Evolutionary conservation across 2,329 filamentous ascomycete species (phyloP).

Genomic region (Colletotrichum aenigma): DNA sequence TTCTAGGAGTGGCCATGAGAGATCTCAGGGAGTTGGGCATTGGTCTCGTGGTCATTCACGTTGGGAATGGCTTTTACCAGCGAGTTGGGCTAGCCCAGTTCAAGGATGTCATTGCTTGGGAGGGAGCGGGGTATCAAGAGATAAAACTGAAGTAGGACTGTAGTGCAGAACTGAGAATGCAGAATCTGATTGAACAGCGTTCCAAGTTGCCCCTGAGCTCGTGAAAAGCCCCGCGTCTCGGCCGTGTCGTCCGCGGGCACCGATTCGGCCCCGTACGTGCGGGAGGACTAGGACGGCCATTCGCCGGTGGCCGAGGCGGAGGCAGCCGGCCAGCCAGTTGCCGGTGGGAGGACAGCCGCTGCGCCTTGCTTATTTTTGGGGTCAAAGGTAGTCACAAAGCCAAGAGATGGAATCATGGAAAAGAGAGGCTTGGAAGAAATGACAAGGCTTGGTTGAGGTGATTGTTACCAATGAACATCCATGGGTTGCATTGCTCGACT

Average conservation of each 20-base stretch:
- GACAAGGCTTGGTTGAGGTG: neutral
- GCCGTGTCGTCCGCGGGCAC: neutral
- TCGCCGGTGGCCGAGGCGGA: neutral
- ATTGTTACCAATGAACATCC: neutral
- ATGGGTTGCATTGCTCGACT: neutral
- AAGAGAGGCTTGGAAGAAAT: neutral
- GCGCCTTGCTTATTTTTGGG: neutral
- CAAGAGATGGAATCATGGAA: neutral
- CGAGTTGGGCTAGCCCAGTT: neutral
- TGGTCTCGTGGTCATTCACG: neutral
- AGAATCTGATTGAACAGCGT: fast-evolving
- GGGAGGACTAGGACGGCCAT: neutral
- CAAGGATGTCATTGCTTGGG: neutral
- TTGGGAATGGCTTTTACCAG: neutral
- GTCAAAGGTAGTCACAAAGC: fast-evolving
- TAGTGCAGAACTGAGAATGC: neutral
- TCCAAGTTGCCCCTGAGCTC: neutral
- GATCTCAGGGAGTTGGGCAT: neutral
- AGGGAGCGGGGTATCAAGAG: neutral
- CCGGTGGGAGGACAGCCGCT: neutral
- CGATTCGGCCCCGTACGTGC: neutral
- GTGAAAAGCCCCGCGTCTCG: neutral
- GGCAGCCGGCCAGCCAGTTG: neutral
- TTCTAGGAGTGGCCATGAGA: neutral
- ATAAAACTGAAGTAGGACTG: neutral